Evolutionary conservation across 768 basidiomycete species (phyloP), one percentile per base, ranked within the genome.

Genomic region (Holtermannia corniformis): DNA sequence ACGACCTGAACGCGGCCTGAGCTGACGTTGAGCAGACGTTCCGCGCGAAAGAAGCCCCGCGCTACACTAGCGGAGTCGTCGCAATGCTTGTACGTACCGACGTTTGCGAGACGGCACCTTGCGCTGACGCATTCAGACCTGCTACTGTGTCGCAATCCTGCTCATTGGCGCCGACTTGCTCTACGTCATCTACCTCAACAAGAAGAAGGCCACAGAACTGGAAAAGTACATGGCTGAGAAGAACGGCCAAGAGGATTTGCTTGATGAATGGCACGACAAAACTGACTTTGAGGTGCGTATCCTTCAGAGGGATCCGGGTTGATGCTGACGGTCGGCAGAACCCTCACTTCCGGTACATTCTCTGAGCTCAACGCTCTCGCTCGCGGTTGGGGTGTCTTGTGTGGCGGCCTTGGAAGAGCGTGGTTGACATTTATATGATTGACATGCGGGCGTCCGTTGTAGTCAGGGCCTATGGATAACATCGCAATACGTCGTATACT

Each of bases 281-380:
- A 65, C 64, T 21, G 64, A 65, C 47, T 57, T 55, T 16, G 43
- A 62, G n/a, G n/a, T n/a, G n/a, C n/a, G n/a, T n/a, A n/a, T n/a
- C n/a, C n/a, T n/a, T n/a, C n/a, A n/a, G n/a, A n/a, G n/a, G n/a
- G n/a, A n/a, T n/a, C n/a, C n/a, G n/a, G n/a, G n/a, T n/a, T n/a
- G n/a, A n/a, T n/a, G n/a, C n/a, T n/a, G n/a, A n/a, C n/a, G n/a
- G 49, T 46, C 26, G 44, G 12, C 51, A 52, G 44, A 55, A 58
- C 44, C 57, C 52, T 4, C 37, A 44, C 10, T 55, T 58, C 54
- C 23, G 43, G 22, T 55, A 55, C 52, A 27, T n/a, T n/a, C n/a
- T n/a, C n/a, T n/a, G n/a, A n/a, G n/a, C n/a, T n/a, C n/a, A n/a
- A n/a, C n/a, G n/a, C n/a, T n/a, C n/a, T n/a, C n/a, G n/a, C n/a